Evolutionary conservation across 805 yeast species (phyloP).

Genomic region (Wickerhamomyces canadensis): DNA sequence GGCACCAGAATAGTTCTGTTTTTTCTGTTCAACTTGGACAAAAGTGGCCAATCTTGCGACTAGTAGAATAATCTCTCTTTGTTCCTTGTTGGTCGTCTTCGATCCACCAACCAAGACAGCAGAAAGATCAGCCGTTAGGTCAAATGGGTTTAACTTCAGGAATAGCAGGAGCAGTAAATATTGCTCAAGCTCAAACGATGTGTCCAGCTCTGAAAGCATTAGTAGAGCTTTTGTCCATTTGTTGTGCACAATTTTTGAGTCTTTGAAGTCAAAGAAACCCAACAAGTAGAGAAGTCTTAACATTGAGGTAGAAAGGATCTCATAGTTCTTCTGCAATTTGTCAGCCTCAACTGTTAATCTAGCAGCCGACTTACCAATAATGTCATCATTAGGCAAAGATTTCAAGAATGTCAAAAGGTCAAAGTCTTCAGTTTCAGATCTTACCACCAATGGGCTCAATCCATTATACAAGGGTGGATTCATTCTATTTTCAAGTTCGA

Average conservation of each 20-base stretch:
- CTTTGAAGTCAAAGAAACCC: slow-evolving; percentile 38
- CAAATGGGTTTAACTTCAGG: slow-evolving; percentile 36
- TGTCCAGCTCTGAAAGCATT: slow-evolving; percentile 25
- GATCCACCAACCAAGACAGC: slow-evolving; percentile 37
- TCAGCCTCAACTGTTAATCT: slow-evolving; percentile 21
- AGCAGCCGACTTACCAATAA: slow-evolving; percentile 12
- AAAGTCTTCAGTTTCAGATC: slow-evolving; percentile 26
- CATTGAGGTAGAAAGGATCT: slow-evolving; percentile 50
- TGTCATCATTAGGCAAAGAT: slow-evolving; percentile 19
- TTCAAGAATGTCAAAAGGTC: slow-evolving; percentile 23
- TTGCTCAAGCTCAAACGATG: slow-evolving; percentile 30
- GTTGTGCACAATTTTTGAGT: slow-evolving; percentile 34
- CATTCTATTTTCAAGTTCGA: slow-evolving; percentile 45
- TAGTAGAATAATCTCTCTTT: slow-evolving; percentile 32
- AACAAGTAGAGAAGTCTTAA: slow-evolving; percentile 48
- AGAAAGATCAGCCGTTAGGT: slow-evolving; percentile 29
- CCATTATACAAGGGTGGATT: slow-evolving; percentile 46
- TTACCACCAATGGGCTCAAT: slow-evolving; percentile 29
- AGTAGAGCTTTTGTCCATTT: slow-evolving; percentile 48
- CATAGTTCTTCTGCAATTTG: slow-evolving; percentile 39
- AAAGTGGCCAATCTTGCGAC: slow-evolving; percentile 45
- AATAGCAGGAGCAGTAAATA: slow-evolving; percentile 44
- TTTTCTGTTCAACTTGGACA: slow-evolving; percentile 42
- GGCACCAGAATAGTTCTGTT: slow-evolving; percentile 60
- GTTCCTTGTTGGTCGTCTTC: slow-evolving; percentile 22